A percentile compares a stretch with the other conserved stretches of the same genome.
Conservation (phyloP, 2,329 filamentous ascomycete genomes). For the Paecilomyces sp. region DNA sequence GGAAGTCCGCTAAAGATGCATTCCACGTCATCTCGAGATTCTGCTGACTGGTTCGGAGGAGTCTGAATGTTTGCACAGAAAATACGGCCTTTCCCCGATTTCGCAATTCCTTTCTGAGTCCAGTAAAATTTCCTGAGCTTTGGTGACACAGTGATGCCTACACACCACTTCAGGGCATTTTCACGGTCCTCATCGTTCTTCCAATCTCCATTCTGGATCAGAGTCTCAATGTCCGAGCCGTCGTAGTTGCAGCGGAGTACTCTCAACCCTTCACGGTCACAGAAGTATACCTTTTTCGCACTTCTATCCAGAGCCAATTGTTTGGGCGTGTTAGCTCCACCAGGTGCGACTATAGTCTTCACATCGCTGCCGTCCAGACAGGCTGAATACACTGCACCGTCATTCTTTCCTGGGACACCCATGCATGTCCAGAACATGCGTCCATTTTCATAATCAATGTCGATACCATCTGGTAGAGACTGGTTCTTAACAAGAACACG, state of each 20-base stretch:
- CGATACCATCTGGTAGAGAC: conserved; percentile 37
- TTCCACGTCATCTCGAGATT: conserved; percentile 34
- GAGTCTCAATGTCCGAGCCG: conserved; percentile 23
- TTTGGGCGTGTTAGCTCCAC: conserved; percentile 45
- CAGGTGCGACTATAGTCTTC: conserved; percentile 35
- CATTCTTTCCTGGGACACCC: conserved; percentile 33
- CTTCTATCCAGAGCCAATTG: conserved; percentile 26
- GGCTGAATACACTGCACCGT: conserved; percentile 40
- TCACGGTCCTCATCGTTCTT: conserved; percentile 11
- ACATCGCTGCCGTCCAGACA: conserved; percentile 45
- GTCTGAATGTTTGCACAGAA: conserved; percentile 42
- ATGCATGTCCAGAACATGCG: conserved; percentile 48
- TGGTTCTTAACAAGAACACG: not conserved
- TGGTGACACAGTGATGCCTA: conserved; percentile 47
- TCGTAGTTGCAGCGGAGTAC: conserved; percentile 30
- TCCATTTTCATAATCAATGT: conserved; percentile 21
- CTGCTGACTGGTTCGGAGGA: conserved; percentile 25
- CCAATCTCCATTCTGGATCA: conserved; percentile 33
- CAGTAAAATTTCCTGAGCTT: conserved; percentile 47
- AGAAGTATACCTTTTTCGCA: conserved; percentile 30
- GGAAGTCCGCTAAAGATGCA: conserved; percentile 40
- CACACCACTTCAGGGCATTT: conserved; percentile 43
- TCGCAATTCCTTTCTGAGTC: conserved; percentile 53
- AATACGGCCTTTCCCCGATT: conserved; percentile 46
- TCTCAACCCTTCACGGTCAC: conserved; percentile 38